phyloP scores from a whole-genome alignment of 2,329 filamentous ascomycete species.

The Neospermospora avenae region DNA sequence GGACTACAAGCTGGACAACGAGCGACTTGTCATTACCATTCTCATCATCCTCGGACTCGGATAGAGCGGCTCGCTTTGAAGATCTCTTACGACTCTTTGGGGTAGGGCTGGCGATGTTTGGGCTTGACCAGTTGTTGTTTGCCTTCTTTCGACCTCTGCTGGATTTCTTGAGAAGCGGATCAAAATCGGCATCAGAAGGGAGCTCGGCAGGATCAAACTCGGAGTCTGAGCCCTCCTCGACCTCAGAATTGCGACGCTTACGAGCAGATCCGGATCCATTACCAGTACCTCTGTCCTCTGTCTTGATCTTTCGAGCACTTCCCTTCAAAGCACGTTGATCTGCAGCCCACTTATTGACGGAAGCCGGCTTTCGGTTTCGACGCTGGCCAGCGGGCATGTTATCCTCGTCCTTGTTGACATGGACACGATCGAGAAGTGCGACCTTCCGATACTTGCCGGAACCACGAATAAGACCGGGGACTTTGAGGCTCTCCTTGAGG shows the following conservation, averaged over 20 bases:
- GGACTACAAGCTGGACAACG: neutral
- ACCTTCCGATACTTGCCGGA: constrained; percentile 28
- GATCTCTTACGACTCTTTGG: neutral
- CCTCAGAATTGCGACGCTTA: neutral
- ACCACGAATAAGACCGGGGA: constrained; percentile 24
- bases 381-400: neutral
- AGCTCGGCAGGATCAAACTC: constrained; percentile 5
- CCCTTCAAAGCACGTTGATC: neutral
- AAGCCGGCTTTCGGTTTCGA: neutral
- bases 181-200: constrained; percentile 6
- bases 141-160: neutral
- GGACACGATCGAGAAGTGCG: neutral
- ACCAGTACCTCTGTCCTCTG: neutral
- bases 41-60: neutral
- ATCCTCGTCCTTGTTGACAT: neutral
- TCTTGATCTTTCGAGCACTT: neutral
- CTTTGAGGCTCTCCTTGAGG: constrained; percentile 19
- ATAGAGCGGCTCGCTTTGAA: neutral
- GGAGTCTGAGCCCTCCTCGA: neutral
- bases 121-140: neutral
- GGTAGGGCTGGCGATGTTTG: neutral
- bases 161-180: constrained; percentile 6
- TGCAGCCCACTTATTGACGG: neutral
- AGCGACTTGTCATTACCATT: neutral
- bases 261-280: neutral